Conservation (phyloP, 2,329 filamentous ascomycete species). For the Botrytis byssoidea region DNA sequence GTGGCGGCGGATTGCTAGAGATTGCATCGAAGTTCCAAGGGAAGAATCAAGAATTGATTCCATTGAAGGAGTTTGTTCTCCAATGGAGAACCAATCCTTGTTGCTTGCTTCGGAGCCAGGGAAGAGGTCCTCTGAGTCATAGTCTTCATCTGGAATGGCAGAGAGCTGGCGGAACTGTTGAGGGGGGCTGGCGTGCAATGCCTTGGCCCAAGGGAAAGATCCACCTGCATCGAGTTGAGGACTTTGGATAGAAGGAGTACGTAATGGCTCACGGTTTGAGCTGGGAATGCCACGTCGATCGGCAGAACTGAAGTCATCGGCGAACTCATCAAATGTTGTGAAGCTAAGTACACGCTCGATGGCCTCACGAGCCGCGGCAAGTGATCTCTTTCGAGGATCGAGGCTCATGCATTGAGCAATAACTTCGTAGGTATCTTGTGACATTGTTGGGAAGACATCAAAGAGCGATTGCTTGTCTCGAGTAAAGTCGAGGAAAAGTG, state of each 20-base stretch:
- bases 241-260: conserved; percentile 91
- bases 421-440: conserved; percentile 94
- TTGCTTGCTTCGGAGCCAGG: conserved; percentile 69
- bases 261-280: conserved; percentile 89
- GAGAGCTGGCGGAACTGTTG: conserved; percentile 79
- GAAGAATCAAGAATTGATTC: conserved; percentile 83
- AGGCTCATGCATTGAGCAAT: conserved; percentile 86
- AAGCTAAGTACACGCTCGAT: conserved; percentile 82
- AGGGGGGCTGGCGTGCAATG: conserved; percentile 72
- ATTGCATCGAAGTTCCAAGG: conserved; percentile 77
- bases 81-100: conserved; percentile 75
- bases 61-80: conserved; percentile 74
- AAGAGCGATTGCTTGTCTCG: conserved; percentile 94
- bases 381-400: conserved; percentile 84
- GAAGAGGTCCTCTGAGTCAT: conserved; percentile 79
- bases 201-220: conserved; percentile 95
- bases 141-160: conserved; percentile 75
- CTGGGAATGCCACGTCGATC: conserved; percentile 76
- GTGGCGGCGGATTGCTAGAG: conserved; percentile 56
- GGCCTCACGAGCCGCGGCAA: conserved; percentile 73
- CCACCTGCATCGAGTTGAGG: conserved; percentile 76
- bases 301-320: conserved; percentile 90
- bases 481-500: conserved; percentile 88
- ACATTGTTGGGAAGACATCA: conserved; percentile 98
- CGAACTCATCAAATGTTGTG: conserved; percentile 85